Conservation (phyloP, 140 eudicot species). For the Erigeron philadelphicus region DNA sequence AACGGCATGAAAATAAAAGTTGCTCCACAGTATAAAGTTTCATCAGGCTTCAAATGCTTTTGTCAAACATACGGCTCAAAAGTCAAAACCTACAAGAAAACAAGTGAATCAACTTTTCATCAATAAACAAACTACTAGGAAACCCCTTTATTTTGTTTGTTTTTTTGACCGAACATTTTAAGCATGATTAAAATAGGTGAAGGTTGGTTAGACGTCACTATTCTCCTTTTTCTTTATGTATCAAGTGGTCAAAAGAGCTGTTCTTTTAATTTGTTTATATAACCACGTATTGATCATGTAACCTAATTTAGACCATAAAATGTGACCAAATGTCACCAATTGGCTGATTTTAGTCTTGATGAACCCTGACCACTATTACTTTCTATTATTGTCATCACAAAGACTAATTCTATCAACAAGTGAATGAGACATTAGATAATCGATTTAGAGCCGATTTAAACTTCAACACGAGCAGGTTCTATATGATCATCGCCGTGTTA, state of each 20-base stretch:
- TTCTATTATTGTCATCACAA: background rate
- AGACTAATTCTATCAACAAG: background rate
- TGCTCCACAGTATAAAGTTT: too few species aligned
- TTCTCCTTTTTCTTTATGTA: background rate
- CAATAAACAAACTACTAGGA: background rate
- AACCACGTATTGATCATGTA: conserved; percentile 12
- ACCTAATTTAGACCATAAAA: conserved; percentile 11
- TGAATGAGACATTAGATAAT: background rate
- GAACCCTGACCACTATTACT: background rate
- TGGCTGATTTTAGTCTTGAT: background rate
- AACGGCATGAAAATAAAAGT: too few species aligned
- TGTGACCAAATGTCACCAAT: conserved; percentile 1
- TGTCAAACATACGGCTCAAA: too few species aligned
- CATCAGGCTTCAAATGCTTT: too few species aligned
- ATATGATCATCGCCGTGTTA: too few species aligned
- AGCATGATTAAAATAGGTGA: background rate
- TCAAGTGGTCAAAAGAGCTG: too few species aligned
- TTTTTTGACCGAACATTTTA: background rate
- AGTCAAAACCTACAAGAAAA: too few species aligned
- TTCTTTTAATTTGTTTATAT: too few species aligned
- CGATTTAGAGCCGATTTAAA: conserved; percentile 8
- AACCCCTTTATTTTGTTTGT: background rate
- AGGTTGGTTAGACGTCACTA: conserved; percentile 1
- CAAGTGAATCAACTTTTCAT: too few species aligned
- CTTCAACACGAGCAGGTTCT: too few species aligned